These are phyloP conservation scores for Heliocybe sulcata DNA, from an alignment of 1,284 basidiomycete species.

Conservation along the genomic window DNA sequence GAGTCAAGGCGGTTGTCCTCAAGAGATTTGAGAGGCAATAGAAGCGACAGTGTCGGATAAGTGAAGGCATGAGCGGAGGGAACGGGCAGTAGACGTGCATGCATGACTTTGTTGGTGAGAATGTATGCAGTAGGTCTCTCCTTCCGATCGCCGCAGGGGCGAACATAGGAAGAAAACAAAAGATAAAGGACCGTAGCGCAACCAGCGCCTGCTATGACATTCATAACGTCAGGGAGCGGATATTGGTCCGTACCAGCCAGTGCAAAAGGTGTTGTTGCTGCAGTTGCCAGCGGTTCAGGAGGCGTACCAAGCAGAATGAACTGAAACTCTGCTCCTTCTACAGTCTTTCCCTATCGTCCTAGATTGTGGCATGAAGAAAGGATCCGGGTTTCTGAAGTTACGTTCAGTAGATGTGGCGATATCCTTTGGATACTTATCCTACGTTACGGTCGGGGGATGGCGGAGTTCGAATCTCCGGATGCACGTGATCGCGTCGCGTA, in stretches of 20 bases:
- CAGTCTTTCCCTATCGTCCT: no score
- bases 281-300: no score
- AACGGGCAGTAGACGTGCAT: constrained; percentile 49
- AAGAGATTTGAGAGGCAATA: constrained; percentile 52
- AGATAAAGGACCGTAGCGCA: not conserved
- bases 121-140: constrained; percentile 30
- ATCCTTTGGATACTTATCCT: no score
- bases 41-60: constrained; percentile 58
- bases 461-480: not conserved
- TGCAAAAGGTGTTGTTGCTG: no score
- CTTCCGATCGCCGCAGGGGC: not conserved
- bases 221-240: not conserved
- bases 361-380: no score
- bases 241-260: no score
- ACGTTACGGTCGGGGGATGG: no score
- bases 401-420: no score
- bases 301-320: no score
- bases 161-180: not conserved
- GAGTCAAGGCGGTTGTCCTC: constrained; percentile 46
- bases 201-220: not conserved
- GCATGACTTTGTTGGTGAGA: constrained; percentile 45
- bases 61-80: constrained; percentile 49
- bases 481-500: not conserved
- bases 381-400: no score
- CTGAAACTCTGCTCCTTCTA: no score